Conservation (phyloP, 1,284 basidiomycete genomes). For the Xerocomus nothofagi region DNA sequence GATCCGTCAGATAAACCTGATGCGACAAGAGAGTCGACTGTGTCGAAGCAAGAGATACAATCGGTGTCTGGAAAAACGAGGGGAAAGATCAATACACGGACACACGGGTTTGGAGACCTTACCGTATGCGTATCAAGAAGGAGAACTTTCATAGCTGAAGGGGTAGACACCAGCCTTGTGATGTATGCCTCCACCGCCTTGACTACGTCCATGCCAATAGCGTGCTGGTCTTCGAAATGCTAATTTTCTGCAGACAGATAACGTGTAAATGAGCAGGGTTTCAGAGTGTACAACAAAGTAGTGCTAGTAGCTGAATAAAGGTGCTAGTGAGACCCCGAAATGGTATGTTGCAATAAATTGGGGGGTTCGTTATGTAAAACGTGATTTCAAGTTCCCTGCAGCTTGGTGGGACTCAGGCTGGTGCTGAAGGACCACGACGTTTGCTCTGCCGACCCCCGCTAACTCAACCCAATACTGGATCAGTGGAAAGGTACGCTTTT, state of each 20-base stretch:
- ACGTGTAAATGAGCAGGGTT: not conserved
- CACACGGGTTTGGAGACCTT: conserved; percentile 25
- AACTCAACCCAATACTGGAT: not conserved
- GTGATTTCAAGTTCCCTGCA: not conserved
- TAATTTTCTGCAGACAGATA: not conserved
- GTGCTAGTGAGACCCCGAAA: no score
- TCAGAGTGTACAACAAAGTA: not conserved
- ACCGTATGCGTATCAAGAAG: conserved; percentile 96
- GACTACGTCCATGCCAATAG: conserved; percentile 80
- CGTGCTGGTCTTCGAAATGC: not conserved
- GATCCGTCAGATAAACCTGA: conserved; percentile 97
- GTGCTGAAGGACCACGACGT: no score
- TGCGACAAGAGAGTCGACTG: conserved; percentile 94
- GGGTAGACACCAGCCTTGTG: conserved; percentile 84
- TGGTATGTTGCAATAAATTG: conserved; percentile 1
- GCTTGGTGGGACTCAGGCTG: no score
- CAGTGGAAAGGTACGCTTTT: not conserved
- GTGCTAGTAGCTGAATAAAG: not conserved
- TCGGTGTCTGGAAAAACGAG: conserved; percentile 74
- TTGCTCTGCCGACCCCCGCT: no score
- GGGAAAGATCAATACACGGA: conserved; percentile 4
- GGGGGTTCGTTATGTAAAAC: not conserved
- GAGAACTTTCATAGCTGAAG: conserved; percentile 95
- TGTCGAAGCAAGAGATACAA: conserved; percentile 92
- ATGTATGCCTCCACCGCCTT: conserved; percentile 96